Evolutionary conservation across 805 yeast species (phyloP).

Genomic region (Wickerhamiella vanderwaltii): DNA sequence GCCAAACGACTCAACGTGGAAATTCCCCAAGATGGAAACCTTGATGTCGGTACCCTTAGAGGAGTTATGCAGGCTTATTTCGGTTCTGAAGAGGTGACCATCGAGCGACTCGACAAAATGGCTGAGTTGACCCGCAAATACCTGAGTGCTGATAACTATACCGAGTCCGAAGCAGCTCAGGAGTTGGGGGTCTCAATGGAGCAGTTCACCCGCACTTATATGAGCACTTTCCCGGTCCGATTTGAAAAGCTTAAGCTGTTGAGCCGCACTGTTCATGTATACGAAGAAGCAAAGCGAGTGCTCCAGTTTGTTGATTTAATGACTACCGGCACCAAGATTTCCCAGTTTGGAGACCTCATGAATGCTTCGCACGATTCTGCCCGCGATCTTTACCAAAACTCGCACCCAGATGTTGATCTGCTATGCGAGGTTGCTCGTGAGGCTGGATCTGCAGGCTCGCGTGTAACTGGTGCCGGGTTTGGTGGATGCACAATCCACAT

Average conservation of each 20-base stretch:
- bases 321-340: conserved; percentile 29
- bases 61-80: conserved; percentile 48
- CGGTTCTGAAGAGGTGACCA: conserved; percentile 26
- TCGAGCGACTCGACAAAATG: conserved; percentile 32
- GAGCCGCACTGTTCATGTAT: conserved; percentile 51
- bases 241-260: conserved; percentile 44
- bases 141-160: conserved; percentile 36
- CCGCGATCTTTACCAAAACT: conserved; percentile 38
- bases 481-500: conserved; percentile 66
- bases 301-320: conserved; percentile 37
- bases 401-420: conserved; percentile 42
- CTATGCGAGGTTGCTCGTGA: conserved; percentile 42
- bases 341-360: conserved; percentile 42
- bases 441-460: conserved; percentile 51
- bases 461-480: conserved; percentile 74
- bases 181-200: conserved; percentile 33
- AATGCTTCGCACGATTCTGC: conserved; percentile 48
- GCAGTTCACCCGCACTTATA: conserved; percentile 35
- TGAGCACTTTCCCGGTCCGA: conserved; percentile 45
- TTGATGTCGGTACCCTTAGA: conserved; percentile 46
- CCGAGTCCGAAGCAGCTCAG: conserved; percentile 37
- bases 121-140: conserved; percentile 35
- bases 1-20: conserved; percentile 35
- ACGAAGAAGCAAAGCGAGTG: conserved; percentile 48
- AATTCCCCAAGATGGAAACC: conserved; percentile 38